phyloP scores from a whole-genome alignment of 768 basidiomycete species.

The Pleurotus tuber-regium region DNA sequence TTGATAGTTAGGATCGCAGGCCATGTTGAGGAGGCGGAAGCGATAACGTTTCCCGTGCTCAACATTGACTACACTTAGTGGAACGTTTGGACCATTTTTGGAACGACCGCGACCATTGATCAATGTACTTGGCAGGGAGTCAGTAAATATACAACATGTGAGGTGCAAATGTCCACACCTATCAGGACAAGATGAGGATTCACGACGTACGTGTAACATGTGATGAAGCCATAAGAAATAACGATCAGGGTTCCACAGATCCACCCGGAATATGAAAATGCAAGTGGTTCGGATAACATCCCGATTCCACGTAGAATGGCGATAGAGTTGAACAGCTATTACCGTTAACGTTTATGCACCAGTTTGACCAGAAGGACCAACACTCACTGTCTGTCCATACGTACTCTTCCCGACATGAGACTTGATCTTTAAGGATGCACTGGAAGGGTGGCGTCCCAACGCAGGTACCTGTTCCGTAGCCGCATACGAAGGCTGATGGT shows the following conservation, averaged over 20 bases:
- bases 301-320: constrained; percentile 90
- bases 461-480: background rate
- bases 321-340: constrained; percentile 83
- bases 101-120: constrained; percentile 49
- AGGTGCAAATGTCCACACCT: constrained; percentile 25
- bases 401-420: constrained; percentile 55
- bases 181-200: constrained; percentile 1
- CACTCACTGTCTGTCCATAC: constrained; percentile 66
- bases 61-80: constrained; percentile 39
- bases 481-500: constrained; percentile 13
- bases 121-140: constrained; percentile 30
- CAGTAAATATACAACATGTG: constrained; percentile 6
- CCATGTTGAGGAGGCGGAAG: constrained; percentile 45
- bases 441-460: background rate
- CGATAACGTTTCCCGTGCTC: constrained; percentile 40
- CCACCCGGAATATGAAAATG: constrained; percentile 93
- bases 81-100: constrained; percentile 28
- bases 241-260: constrained; percentile 70
- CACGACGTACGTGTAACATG: constrained; percentile 81
- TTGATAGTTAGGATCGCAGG: constrained; percentile 39
- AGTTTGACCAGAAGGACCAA: background rate
- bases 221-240: constrained; percentile 71
- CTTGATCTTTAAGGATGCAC: constrained; percentile 17
- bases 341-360: constrained; percentile 8
- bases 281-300: constrained; percentile 85